Conservation (phyloP, 306 rosid species). For the Ormosia semicastrata region DNA sequence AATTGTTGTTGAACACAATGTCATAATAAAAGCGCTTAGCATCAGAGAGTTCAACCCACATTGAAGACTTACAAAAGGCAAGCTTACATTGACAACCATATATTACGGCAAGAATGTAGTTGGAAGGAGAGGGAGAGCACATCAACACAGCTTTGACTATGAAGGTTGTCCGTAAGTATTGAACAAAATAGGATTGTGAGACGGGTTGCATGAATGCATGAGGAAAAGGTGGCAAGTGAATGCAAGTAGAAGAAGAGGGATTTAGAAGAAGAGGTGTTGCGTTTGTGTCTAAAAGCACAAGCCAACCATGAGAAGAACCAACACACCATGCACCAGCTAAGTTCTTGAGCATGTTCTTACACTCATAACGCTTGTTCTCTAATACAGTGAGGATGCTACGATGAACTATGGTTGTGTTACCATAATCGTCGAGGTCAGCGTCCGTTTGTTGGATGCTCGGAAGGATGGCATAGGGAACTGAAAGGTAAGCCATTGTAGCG, state of each 20-base stretch:
- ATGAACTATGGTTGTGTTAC: background rate
- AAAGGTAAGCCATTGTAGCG: background rate
- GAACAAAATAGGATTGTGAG: background rate
- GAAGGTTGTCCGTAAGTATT: background rate
- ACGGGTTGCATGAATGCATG: background rate
- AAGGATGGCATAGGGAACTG: slow-evolving; percentile 10
- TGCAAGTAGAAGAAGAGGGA: background rate
- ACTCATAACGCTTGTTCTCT: background rate
- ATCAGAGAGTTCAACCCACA: background rate
- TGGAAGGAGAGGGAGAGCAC: background rate
- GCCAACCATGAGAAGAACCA: slow-evolving; percentile 19
- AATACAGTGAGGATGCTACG: background rate
- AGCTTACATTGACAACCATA: background rate
- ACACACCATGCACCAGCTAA: background rate
- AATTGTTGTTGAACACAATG: background rate
- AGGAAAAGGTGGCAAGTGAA: background rate
- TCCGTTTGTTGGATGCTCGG: background rate
- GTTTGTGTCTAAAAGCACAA: background rate
- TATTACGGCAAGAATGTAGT: background rate
- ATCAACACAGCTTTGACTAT: background rate
- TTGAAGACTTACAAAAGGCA: background rate
- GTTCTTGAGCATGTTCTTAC: background rate
- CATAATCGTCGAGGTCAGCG: background rate
- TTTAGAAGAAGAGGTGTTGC: slow-evolving; percentile 9
- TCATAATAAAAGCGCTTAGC: slow-evolving; percentile 3